Conservation (phyloP, 164 flowering plant genomes). For the Macadamia integrifolia region DNA sequence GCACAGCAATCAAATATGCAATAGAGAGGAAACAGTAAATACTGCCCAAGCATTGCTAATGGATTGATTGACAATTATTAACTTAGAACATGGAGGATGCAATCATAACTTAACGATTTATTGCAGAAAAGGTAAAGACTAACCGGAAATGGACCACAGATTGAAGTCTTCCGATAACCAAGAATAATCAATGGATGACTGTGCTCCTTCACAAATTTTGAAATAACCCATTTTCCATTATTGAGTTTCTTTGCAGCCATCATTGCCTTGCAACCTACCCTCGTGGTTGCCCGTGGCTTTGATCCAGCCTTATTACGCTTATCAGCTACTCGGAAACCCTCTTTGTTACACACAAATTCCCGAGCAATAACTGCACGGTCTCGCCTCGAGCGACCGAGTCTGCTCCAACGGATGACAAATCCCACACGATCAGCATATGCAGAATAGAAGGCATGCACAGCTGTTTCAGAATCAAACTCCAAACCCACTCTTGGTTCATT, state of each 20-base stretch:
- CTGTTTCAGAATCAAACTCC: constrained; percentile 73
- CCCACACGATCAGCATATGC: constrained; percentile 65
- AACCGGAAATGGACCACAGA: too few species aligned
- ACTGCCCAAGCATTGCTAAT: too few species aligned
- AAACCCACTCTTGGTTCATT: constrained; percentile 58
- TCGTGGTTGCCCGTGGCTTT: constrained; percentile 3
- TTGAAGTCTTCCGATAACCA: background rate
- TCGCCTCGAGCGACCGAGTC: constrained; percentile 70
- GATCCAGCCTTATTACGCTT: too few species aligned
- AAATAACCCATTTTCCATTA: constrained; percentile 17
- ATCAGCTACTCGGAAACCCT: constrained; percentile 40
- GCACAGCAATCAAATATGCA: too few species aligned
- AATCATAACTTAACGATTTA: too few species aligned
- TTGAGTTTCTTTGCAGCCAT: constrained; percentile 5
- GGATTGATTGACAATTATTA: too few species aligned
- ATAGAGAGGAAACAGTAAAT: too few species aligned
- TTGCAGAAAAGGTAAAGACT: too few species aligned
- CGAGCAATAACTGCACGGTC: constrained; percentile 69
- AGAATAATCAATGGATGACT: constrained; percentile 12
- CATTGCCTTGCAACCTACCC: constrained; percentile 21
- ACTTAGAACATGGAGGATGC: too few species aligned
- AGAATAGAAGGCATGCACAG: constrained; percentile 67
- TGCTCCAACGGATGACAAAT: constrained; percentile 63
- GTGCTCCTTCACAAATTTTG: constrained; percentile 16
- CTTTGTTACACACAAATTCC: constrained; percentile 73